Evolutionary conservation across 202 grass and related monocot genomes (phyloP), one percentile per base, ranked within the genome.

Genomic region (Musa balbisiana): DNA sequence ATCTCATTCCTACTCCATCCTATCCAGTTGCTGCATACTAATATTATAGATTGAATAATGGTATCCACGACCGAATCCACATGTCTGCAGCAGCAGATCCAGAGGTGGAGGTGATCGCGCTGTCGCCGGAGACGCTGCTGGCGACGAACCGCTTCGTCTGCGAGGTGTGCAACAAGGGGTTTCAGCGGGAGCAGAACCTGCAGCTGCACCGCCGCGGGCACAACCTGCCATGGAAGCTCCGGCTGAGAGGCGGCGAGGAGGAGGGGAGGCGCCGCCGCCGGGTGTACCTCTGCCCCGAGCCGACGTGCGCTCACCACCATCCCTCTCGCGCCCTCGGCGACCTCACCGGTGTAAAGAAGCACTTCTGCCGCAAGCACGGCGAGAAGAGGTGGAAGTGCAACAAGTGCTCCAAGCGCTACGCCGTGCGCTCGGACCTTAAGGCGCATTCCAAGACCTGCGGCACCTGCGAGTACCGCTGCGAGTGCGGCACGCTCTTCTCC

Each of bases 301-400:
- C 87, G 66, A 91, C 88, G 23, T 97, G 93, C 70, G 93, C 91
- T 15, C 93, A 97, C 82, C 93, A 97, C 79, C 90, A 97, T 77
- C 94, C 94, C 9, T 62, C 94, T 2, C 90, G 94, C 52, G 88
- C 94, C 66, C 90, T 97, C 10, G 94, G 94, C 53, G 94, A 97
- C 83, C 88, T 97, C 20, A 97, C 94, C 2, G 94, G 94, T 15
- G 91, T 97, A 84, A 98, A 98, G 80, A 98, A 98, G 91, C 94
- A 98, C 81, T 98, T 92, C 77, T 98, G 88, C 84, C 89, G 94
- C 78, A 98, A 98, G 86, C 94, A 98, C 75, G 94, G 94, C 62
- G 94, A 98, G 91, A 98, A 98, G 88, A 98, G 93, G 83, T 98
- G 94, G 94, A 98, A 93, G 86, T 98, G 94, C 22, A 88, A 98